Evolutionary conservation across 306 rosid genomes (phyloP).

Genomic region (Quercus cerris): DNA sequence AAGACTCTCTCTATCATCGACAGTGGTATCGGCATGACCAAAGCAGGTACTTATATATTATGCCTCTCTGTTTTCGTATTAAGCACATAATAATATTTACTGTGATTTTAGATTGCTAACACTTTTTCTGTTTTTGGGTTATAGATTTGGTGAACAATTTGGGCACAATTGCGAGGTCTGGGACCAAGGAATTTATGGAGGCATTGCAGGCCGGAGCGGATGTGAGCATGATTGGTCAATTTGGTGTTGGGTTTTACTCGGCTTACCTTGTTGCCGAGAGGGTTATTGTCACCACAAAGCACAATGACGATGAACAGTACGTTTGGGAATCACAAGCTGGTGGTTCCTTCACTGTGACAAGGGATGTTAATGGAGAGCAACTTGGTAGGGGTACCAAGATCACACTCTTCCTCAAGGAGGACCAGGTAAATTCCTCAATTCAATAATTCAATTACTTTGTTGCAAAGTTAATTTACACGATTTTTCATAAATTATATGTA

Average conservation of each 20-base stretch:
- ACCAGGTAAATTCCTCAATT: slow-evolving; percentile 39
- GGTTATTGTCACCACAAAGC: slow-evolving; percentile 65
- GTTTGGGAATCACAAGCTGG: slow-evolving; percentile 76
- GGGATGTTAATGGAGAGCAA: slow-evolving; percentile 58
- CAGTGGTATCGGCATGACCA: slow-evolving; percentile 74
- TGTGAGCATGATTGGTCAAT: slow-evolving; percentile 77
- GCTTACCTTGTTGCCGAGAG: slow-evolving; percentile 62
- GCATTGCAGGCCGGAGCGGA: slow-evolving; percentile 74
- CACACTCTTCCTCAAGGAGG: slow-evolving; percentile 70
- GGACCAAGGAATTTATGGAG: slow-evolving; percentile 79
- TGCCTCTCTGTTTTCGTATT: neutral
- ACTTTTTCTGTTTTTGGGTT: neutral
- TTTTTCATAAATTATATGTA: no score
- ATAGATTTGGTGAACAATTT: slow-evolving; percentile 73
- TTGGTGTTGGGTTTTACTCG: slow-evolving; percentile 73
- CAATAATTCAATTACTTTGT: neutral
- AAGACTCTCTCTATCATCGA: slow-evolving; percentile 63
- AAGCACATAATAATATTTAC: no score
- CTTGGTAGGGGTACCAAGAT: slow-evolving; percentile 78
- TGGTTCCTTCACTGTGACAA: slow-evolving; percentile 65
- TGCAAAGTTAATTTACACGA: no score
- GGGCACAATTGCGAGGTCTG: slow-evolving; percentile 73
- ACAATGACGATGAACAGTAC: slow-evolving; percentile 70
- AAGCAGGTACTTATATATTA: slow-evolving; percentile 42
- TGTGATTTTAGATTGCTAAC: no score